phyloP scores from a whole-genome alignment of 169 alveolate genomes.

The Babesia caballi region DNA sequence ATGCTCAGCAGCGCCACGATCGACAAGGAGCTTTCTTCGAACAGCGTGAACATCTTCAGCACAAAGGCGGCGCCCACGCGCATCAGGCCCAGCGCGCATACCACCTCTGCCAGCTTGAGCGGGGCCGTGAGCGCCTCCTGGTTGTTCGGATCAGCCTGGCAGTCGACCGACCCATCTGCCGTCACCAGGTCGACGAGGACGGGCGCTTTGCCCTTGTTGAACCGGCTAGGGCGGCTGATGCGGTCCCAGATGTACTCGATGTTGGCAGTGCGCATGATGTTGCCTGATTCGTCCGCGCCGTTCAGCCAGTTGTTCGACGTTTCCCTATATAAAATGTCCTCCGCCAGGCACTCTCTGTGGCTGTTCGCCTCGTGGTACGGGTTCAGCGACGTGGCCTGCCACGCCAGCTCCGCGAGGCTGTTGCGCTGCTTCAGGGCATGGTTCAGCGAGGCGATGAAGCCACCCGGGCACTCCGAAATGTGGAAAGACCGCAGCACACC shows the following conservation, averaged over 20 bases:
- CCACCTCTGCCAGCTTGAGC: constrained; percentile 69
- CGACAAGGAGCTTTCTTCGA: constrained; percentile 71
- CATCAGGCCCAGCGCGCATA: constrained; percentile 75
- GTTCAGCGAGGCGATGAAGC: constrained; percentile 73
- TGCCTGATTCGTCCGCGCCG: constrained; percentile 76
- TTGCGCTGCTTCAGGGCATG: constrained; percentile 63
- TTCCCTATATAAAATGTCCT: constrained; percentile 74
- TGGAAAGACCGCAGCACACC: constrained; percentile 66
- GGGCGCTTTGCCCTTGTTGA: constrained; percentile 45
- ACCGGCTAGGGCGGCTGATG: constrained; percentile 54
- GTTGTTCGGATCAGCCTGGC: constrained; percentile 73
- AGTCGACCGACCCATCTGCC: constrained; percentile 76
- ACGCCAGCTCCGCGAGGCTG: constrained; percentile 58
- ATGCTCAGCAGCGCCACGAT: constrained; percentile 64
- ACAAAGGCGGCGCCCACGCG: constrained; percentile 73
- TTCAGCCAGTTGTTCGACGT: constrained; percentile 70
- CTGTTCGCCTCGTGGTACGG: constrained; percentile 74
- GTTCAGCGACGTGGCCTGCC: constrained; percentile 77
- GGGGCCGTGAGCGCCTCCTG: constrained; percentile 73
- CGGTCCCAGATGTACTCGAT: constrained; percentile 74
- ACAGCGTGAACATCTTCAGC: constrained; percentile 70
- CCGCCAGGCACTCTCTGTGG: constrained; percentile 68
- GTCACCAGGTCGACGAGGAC: constrained; percentile 68
- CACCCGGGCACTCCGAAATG: constrained; percentile 79
- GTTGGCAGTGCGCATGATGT: constrained; percentile 60